A percentile compares a stretch with the other conserved stretches of the same genome.
Conservation (phyloP, 1,284 basidiomycete species). For the Xerocomus cyaneibrunnescens region DNA sequence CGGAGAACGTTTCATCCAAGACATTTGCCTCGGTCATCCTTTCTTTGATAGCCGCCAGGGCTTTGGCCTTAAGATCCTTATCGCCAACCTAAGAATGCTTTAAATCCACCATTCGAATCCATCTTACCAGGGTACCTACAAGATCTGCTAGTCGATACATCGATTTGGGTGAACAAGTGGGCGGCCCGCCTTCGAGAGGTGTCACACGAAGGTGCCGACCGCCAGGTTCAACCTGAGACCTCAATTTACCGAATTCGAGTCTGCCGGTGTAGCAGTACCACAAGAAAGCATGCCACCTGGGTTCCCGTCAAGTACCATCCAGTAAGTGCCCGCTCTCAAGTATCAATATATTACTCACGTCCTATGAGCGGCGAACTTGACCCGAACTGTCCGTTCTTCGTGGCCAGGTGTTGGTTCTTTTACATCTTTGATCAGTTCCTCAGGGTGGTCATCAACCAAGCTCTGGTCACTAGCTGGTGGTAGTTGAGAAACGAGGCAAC, state of each 20-base stretch:
- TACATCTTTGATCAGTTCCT: constrained; percentile 8
- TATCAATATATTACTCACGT: constrained; percentile 20
- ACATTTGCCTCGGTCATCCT: constrained; percentile 25
- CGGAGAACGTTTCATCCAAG: constrained; percentile 29
- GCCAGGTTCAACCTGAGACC: constrained; percentile 18
- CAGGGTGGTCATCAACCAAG: background rate
- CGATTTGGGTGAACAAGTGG: constrained; percentile 33
- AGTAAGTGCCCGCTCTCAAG: background rate
- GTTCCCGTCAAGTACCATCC: background rate
- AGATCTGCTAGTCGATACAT: constrained; percentile 34
- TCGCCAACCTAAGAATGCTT: constrained; percentile 19
- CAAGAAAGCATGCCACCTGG: constrained; percentile 32
- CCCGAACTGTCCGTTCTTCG: constrained; percentile 9
- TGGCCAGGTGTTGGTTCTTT: background rate
- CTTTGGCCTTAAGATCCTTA: constrained; percentile 16
- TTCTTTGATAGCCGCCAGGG: constrained; percentile 26
- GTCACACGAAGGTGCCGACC: background rate
- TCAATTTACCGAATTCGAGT: constrained; percentile 22
- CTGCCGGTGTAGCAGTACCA: constrained; percentile 34
- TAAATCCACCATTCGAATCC: background rate
- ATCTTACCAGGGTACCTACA: constrained; percentile 10
- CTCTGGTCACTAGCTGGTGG: constrained; percentile 7
- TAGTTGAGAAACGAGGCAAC: constrained; percentile 9
- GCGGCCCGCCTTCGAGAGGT: constrained; percentile 7
- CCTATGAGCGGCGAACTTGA: constrained; percentile 28